Evolutionary conservation across 1,139 yeast species (phyloP).

Genomic region (Lizanozyma gosingica): DNA sequence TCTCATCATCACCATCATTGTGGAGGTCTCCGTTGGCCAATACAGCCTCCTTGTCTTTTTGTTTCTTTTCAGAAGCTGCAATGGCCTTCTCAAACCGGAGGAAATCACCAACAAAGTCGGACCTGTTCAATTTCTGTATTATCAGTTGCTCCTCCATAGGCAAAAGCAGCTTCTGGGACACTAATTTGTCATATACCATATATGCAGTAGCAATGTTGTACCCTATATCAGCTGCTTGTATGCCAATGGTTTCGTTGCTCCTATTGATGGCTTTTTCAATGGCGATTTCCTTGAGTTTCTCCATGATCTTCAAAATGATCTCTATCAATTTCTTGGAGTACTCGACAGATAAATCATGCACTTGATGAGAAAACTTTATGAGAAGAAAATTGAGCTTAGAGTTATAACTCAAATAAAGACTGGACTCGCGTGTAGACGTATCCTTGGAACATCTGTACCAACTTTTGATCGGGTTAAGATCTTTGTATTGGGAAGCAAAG

Average conservation of each 20-base stretch:
- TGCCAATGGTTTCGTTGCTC: neutral
- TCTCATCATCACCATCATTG: slow-evolving; percentile 2
- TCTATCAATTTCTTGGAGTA: slow-evolving; percentile 11
- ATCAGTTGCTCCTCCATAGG: slow-evolving; percentile 15
- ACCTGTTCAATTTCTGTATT: slow-evolving; percentile 15
- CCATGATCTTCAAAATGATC: slow-evolving; percentile 15
- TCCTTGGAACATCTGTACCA: slow-evolving; percentile 13
- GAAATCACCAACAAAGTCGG: slow-evolving; percentile 25
- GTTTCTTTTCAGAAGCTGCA: neutral
- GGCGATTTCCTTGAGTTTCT: slow-evolving; percentile 6
- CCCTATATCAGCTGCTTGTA: slow-evolving; percentile 13
- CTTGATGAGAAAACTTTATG: neutral
- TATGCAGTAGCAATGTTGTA: slow-evolving; percentile 19
- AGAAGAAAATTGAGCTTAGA: slow-evolving; percentile 11
- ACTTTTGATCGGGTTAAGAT: slow-evolving; percentile 19
- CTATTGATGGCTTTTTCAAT: neutral
- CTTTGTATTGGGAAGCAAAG: slow-evolving; percentile 11
- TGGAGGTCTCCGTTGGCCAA: neutral
- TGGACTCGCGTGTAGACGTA: slow-evolving; percentile 4
- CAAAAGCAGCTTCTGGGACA: slow-evolving; percentile 11
- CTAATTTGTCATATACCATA: slow-evolving; percentile 19
- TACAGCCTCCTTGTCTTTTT: slow-evolving; percentile 3
- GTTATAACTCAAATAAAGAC: slow-evolving; percentile 19
- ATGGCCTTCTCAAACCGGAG: slow-evolving; percentile 17
- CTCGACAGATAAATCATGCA: slow-evolving; percentile 9